Conservation (phyloP, 495 filamentous ascomycete genomes). For the Xeromyces bisporus region DNA sequence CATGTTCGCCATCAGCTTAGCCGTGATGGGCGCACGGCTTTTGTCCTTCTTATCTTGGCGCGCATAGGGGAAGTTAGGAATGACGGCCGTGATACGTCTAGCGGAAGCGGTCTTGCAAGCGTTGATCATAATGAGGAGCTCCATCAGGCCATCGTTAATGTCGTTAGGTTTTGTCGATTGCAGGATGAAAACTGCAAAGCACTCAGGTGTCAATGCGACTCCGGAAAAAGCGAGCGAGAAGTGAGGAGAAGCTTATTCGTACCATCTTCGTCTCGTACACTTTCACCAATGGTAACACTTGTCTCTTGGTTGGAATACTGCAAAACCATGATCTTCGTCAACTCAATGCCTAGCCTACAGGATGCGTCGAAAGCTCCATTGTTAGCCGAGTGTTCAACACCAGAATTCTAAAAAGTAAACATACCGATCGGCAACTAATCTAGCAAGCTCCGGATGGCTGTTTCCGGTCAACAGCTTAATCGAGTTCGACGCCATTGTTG, state of each 20-base stretch:
- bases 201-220: no score
- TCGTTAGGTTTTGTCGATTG: constrained; percentile 92
- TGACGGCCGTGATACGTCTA: constrained; percentile 76
- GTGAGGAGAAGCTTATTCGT: no score
- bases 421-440: constrained; percentile 81
- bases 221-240: no score
- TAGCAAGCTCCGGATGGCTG: constrained; percentile 82
- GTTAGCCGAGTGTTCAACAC: constrained; percentile 5
- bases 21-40: constrained; percentile 68
- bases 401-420: constrained; percentile 3
- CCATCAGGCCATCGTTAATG: constrained; percentile 98
- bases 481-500: constrained; percentile 62
- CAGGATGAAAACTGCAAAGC: constrained; percentile 66
- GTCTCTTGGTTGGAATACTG: constrained; percentile 98
- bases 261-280: constrained; percentile 93
- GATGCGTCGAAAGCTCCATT: not conserved
- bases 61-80: constrained; percentile 97
- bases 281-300: constrained; percentile 91
- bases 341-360: constrained; percentile 72
- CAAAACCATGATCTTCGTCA: constrained; percentile 81
- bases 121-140: constrained; percentile 97
- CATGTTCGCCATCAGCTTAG: constrained; percentile 95
- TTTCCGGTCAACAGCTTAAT: constrained; percentile 94
- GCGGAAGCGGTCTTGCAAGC: constrained; percentile 96
- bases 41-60: constrained; percentile 99